Conservation (phyloP, 164 flowering plant genomes). For the Vitis rotundifolia region DNA sequence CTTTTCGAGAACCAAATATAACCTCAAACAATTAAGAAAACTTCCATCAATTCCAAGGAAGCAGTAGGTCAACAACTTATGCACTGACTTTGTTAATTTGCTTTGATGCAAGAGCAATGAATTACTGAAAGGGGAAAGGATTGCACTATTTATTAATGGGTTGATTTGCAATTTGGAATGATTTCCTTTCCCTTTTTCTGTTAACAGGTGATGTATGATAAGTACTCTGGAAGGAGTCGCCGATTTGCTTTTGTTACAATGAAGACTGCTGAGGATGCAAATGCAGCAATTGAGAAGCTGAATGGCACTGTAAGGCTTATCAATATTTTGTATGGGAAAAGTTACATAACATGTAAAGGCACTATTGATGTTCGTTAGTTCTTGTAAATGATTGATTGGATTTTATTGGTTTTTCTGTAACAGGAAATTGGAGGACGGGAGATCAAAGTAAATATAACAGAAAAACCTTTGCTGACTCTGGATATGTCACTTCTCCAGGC, state of each 20-base stretch:
- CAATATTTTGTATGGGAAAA: neutral
- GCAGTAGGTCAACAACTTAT: too few relatives aligned
- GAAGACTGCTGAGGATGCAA: constrained; percentile 91
- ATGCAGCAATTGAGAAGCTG: constrained; percentile 81
- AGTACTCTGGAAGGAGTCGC: constrained; percentile 84
- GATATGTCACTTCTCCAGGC: constrained; percentile 55
- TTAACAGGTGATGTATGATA: constrained; percentile 88
- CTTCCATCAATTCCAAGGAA: too few relatives aligned
- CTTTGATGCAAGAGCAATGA: too few relatives aligned
- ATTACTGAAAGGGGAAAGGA: too few relatives aligned
- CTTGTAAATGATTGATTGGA: neutral
- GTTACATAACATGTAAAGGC: too few relatives aligned
- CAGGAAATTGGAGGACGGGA: constrained; percentile 91
- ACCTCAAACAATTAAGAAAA: too few relatives aligned
- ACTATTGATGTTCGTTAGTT: too few relatives aligned
- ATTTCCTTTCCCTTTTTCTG: neutral
- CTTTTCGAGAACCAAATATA: too few relatives aligned
- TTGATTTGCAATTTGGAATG: neutral
- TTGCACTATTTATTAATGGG: too few relatives aligned
- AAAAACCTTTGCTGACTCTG: constrained; percentile 56
- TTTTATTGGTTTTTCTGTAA: constrained; percentile 9
- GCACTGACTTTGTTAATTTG: too few relatives aligned
- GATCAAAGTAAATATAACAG: constrained; percentile 87
- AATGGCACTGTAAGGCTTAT: constrained; percentile 66
- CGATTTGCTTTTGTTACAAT: constrained; percentile 90